Evolutionary conservation across 2,329 filamentous ascomycete species (phyloP).

Genomic region (Exophiala sp.): DNA sequence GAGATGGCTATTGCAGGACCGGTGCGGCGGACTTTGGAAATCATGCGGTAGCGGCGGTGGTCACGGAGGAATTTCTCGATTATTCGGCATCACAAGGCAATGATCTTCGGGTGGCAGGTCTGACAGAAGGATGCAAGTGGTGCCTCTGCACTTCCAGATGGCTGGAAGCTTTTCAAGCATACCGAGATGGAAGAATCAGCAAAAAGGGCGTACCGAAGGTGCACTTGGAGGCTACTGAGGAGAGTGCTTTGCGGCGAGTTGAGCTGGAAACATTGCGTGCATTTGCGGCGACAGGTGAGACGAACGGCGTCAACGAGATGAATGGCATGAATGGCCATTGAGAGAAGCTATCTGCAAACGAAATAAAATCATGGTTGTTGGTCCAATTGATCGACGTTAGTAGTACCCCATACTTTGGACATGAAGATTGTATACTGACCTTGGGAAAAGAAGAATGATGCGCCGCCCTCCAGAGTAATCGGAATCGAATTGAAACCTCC

Average conservation of each 20-base stretch:
- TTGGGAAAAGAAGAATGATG: conserved; percentile 50
- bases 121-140: conserved; percentile 57
- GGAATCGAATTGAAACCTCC: conserved; percentile 75
- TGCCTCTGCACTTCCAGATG: conserved; percentile 57
- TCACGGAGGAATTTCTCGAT: conserved; percentile 58
- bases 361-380: not conserved
- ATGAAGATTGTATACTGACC: conserved; percentile 9
- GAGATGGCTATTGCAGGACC: conserved; percentile 58
- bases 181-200: conserved; percentile 39
- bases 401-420: conserved; percentile 19
- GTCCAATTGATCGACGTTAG: conserved; percentile 8
- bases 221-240: conserved; percentile 36
- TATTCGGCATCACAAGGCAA: conserved; percentile 56
- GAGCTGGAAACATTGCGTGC: conserved; percentile 34
- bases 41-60: conserved; percentile 53
- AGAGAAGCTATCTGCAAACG: not conserved
- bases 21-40: conserved; percentile 53
- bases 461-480: conserved; percentile 80
- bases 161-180: conserved; percentile 55
- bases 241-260: conserved; percentile 36
- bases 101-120: conserved; percentile 52
- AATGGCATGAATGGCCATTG: conserved; percentile 16
- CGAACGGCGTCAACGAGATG: conserved; percentile 19
- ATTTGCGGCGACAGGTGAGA: conserved; percentile 31
- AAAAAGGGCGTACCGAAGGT: conserved; percentile 30